Evolutionary conservation across 371 early-diverging fungal species (phyloP), one percentile per base, ranked within the genome.

Genomic region (Apophysomyces sp.): DNA sequence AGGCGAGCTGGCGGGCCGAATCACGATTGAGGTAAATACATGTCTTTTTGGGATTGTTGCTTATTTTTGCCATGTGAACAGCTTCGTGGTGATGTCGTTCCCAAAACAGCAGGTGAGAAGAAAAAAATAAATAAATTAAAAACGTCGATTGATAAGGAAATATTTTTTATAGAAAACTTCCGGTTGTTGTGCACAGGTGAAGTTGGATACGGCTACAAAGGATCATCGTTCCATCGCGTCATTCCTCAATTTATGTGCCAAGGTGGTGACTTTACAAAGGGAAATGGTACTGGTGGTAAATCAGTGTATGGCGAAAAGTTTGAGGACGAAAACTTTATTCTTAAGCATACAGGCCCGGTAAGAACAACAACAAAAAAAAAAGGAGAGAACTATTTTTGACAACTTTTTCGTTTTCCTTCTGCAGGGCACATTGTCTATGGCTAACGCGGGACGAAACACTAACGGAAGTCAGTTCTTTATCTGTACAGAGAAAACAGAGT

Each of bases 391-490:
- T 4, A n/a, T 24, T 44, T 7, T 21, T 44, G 12, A n/a, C 28
- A 16, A 21, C 16, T 27, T 15, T 58, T 28, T 6, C 16, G 9
- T 31, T 9, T 74, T 66, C 16, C 69, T 76, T 40, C 13, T 34
- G 8, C 13, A 34, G 34, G 34, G 92, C 55, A 66, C 87, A 41
- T 68, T 96, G 34, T 89, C 91, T 31, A 98, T 97, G 97, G 97
- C 99, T 36, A 99, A 98, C 73, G 82, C 92, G 41, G 99, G 98
- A 4, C 82, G 82, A 24, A 82, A 88, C 49, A 89, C 98, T 76
- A 98, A 99, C 82, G 98, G 98, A 54, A 92, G 92, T 60, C 99
- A 99, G 82, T 99, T 99, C 88, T 98, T 98, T 83, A 93, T 97
- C 73, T 34, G 34, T 34, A 34, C 34, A 13, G 34, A 34, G 2